These are phyloP conservation scores for Ceratocystis papillata DNA, from an alignment of 2,329 filamentous ascomycete species.

Conservation along the genomic window DNA sequence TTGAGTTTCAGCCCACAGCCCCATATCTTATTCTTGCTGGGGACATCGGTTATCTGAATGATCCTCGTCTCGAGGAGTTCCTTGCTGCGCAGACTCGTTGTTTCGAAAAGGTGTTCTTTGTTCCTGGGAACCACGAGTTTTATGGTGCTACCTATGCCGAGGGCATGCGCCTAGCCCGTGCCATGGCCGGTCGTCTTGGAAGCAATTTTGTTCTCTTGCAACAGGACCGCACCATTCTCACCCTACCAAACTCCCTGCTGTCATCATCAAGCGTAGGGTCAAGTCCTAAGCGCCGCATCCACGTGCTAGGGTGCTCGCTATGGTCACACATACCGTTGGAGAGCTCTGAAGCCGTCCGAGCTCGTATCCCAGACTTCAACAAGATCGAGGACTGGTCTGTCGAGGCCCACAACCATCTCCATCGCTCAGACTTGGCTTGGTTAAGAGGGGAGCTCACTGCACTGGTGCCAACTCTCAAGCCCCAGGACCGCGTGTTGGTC, in stretches of 20 bases:
- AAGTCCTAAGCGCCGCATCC: slow-evolving; percentile 14
- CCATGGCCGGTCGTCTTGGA: slow-evolving; percentile 33
- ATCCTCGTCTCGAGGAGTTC: slow-evolving; percentile 33
- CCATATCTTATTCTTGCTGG: slow-evolving; percentile 40
- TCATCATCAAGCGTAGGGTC: background rate
- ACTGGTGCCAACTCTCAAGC: slow-evolving; percentile 16
- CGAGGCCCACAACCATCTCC: slow-evolving; percentile 39
- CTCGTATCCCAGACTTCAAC: slow-evolving; percentile 43
- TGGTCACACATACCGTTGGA: slow-evolving; percentile 42
- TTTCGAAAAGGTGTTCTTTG: slow-evolving; percentile 38
- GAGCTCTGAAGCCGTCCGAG: slow-evolving; percentile 33
- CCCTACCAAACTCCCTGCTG: slow-evolving; percentile 25
- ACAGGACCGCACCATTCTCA: slow-evolving; percentile 32
- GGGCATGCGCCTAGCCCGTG: slow-evolving; percentile 33
- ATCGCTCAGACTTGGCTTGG: slow-evolving; percentile 42
- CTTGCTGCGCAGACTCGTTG: slow-evolving; percentile 34
- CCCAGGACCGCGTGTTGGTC: slow-evolving; percentile 33
- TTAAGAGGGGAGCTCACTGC: slow-evolving; percentile 34
- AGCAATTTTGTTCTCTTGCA: slow-evolving; percentile 39
- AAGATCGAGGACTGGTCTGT: slow-evolving; percentile 44
- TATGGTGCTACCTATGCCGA: slow-evolving; percentile 36
- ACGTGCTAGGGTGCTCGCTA: slow-evolving; percentile 46
- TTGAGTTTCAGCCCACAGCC: slow-evolving; percentile 34
- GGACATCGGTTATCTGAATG: slow-evolving; percentile 37
- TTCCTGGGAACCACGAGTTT: slow-evolving; percentile 47